Evolutionary conservation across 257 asterid species (phyloP), one percentile per base, ranked within the genome.

Genomic region (Prunella vulgaris): DNA sequence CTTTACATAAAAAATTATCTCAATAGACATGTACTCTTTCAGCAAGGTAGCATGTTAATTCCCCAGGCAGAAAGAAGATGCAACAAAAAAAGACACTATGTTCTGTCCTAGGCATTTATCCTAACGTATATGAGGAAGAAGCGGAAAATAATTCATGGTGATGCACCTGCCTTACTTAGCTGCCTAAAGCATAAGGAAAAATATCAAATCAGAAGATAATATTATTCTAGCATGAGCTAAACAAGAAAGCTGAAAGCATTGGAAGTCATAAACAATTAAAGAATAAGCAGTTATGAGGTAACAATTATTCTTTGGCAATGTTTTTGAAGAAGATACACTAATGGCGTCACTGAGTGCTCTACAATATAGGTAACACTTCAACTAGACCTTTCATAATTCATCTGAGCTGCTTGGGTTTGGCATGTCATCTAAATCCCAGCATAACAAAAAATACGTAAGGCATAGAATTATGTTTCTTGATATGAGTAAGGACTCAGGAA

Each of bases 21-120:
- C 18, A 1, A 14, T 28, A 57, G 27, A 67, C 66, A 18, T 48
- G 68, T 40, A 18, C 65, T 66, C 24, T 48, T 33, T 66, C 74
- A 7, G n/a, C 53, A 59, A 12, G 5, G 62, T 14, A 37, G 38
- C 12, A 58, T 56, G 13, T 35, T 58, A 51, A 42, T 40, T 69
- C 18, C 65, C 30, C 7, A 12, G 27, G 58, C 32, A 49, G 44
- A 68, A 42, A 49, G 9, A 68, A 44, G 38, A 10, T 6, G 5
- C 24, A 54, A 20, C 57, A 46, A 22, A 18, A 71, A 35, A 38
- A 42, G 62, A 15, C 22, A 24, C 70, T 57, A 53, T 54, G 30
- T 21, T 64, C 74, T 61, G 52, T 49, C 40, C 40, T 57, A 22
- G 56, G 62, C 0, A 2, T 27, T 42, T 24, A 49, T 32, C 21